phyloP scores from a whole-genome alignment of 192 early-diverging fungal genomes.

The Mortierella antarctica region DNA sequence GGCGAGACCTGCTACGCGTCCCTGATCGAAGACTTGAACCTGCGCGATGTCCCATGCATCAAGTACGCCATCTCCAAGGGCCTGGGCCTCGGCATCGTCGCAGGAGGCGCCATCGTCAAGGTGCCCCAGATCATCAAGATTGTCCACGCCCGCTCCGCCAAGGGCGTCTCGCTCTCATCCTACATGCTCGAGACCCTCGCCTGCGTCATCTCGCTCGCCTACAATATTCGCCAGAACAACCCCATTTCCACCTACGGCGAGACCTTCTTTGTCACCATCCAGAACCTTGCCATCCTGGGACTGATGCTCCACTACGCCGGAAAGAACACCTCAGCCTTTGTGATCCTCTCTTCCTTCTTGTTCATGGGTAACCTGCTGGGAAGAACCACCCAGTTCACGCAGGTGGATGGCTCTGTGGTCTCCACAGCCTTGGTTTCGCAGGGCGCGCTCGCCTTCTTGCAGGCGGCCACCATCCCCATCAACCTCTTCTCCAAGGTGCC shows the following conservation, averaged over 20 bases:
- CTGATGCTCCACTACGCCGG: slow-evolving; percentile 72
- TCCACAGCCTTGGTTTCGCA: slow-evolving; percentile 66
- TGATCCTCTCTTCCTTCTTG: slow-evolving; percentile 60
- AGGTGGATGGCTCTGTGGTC: slow-evolving; percentile 46
- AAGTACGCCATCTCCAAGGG: slow-evolving; percentile 89
- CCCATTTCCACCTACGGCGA: slow-evolving; percentile 93
- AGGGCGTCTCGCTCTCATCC: slow-evolving; percentile 83
- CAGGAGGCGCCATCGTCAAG: slow-evolving; percentile 93
- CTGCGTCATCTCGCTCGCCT: slow-evolving; percentile 82
- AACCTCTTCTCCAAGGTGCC: slow-evolving; percentile 86
- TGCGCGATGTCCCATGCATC: slow-evolving; percentile 75
- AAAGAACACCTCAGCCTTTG: slow-evolving; percentile 46
- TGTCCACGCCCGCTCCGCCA: slow-evolving; percentile 69
- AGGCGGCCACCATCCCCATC: slow-evolving; percentile 82
- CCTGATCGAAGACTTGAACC: slow-evolving; percentile 78
- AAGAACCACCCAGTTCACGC: slow-evolving; percentile 32
- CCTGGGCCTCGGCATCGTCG: slow-evolving; percentile 94
- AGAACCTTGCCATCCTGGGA: slow-evolving; percentile 83
- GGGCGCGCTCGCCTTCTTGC: slow-evolving; percentile 70
- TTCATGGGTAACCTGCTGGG: slow-evolving; percentile 32
- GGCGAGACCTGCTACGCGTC: slow-evolving; percentile 83
- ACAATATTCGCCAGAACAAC: slow-evolving; percentile 85
- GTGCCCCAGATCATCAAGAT: slow-evolving; percentile 98
- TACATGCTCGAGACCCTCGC: slow-evolving; percentile 88
- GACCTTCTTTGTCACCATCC: slow-evolving; percentile 83